A percentile compares a stretch with the other conserved stretches of the same genome.
Evolutionary conservation across 805 yeast species (phyloP).

Genomic region (Nakazawaea pomicola): DNA sequence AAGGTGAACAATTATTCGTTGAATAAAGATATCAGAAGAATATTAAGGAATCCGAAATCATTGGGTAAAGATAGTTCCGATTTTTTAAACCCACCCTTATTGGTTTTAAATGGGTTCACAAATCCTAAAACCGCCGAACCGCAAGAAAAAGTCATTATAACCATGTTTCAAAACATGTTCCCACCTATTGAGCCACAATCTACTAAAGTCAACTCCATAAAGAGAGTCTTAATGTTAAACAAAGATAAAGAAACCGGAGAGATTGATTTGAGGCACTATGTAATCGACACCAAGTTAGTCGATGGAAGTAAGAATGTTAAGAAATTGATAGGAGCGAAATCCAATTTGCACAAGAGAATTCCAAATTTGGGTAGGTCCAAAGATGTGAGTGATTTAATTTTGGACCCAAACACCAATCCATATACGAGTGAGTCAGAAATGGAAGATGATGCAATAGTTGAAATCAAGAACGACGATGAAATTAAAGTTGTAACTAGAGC

Average conservation of each 20-base stretch:
- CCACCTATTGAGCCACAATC: slow-evolving; percentile 89
- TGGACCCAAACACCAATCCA: slow-evolving; percentile 78
- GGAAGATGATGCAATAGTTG: slow-evolving; percentile 85
- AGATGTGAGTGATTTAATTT: slow-evolving; percentile 78
- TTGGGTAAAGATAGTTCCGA: slow-evolving; percentile 59
- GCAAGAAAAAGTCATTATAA: slow-evolving; percentile 77
- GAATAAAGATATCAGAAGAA: slow-evolving; percentile 69
- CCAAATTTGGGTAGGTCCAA: slow-evolving; percentile 64
- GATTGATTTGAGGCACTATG: slow-evolving; percentile 85
- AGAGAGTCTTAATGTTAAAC: slow-evolving; percentile 79
- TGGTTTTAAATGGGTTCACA: slow-evolving; percentile 88
- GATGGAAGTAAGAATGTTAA: slow-evolving; percentile 72
- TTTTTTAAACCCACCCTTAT: slow-evolving; percentile 74
- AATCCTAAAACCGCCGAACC: slow-evolving; percentile 59
- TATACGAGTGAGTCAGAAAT: slow-evolving; percentile 90
- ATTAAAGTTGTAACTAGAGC: slow-evolving; percentile 20
- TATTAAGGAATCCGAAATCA: slow-evolving; percentile 75
- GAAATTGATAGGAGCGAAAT: slow-evolving; percentile 59
- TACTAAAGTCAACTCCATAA: slow-evolving; percentile 69
- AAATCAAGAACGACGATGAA: slow-evolving; percentile 32
- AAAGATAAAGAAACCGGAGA: slow-evolving; percentile 65
- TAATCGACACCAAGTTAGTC: slow-evolving; percentile 80
- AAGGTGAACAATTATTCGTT: slow-evolving; percentile 72
- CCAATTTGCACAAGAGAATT: slow-evolving; percentile 52
- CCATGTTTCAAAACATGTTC: slow-evolving; percentile 91